Base-by-base conservation (phyloP, 129 eudicot species). In the Lactuca sativa region DNA sequence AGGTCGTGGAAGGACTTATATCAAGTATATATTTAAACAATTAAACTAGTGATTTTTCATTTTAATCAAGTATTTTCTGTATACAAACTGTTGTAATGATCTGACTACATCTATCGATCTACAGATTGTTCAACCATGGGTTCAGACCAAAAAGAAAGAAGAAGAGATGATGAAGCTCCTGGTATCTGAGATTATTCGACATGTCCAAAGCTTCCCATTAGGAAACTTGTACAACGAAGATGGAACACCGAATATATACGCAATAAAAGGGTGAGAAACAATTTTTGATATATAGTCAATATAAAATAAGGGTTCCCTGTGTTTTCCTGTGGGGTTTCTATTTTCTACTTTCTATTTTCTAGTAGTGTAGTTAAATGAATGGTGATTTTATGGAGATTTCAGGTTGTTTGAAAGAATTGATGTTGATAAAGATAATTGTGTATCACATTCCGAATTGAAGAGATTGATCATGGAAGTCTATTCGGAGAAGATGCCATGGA, bases 111-210 rank as follows among this genome's bases (percentile, higher is more conserved):
- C 53, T 74, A 43, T n/a, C n/a, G n/a, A n/a, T 48, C 37, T 36
- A 31, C 86, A 91, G 96, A 77, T 92, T 57, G 83, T 88, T 74
- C 86, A 78, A 57, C 98, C 98, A 57, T 92, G 95, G 96, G 78
- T 86, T 58, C 86, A 92, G 67, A 83, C 82, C 72, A 77, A 85
- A 74, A 82, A 80, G 82, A 77, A 84, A 68, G 92, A 85, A 48
- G 83, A 86, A 13, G 86, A 84, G 60, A 88, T 76, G 84, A 84
- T 83, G 82, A 82, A 79, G 73, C 73, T 80, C 70, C 71, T 92
- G n/a, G 75, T 89, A 53, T 84, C 88, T 2, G 86, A 83, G 37
- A 80, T 92, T 56, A 64, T 92, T 40, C 65, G 40, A 52, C 86
- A 84, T 60, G 73, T 84, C 48, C 82, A 81, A 72, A 72, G 72